These are phyloP conservation scores for Stephania japonica DNA, from an alignment of 164 flowering plant genomes.

Conservation along the genomic window DNA sequence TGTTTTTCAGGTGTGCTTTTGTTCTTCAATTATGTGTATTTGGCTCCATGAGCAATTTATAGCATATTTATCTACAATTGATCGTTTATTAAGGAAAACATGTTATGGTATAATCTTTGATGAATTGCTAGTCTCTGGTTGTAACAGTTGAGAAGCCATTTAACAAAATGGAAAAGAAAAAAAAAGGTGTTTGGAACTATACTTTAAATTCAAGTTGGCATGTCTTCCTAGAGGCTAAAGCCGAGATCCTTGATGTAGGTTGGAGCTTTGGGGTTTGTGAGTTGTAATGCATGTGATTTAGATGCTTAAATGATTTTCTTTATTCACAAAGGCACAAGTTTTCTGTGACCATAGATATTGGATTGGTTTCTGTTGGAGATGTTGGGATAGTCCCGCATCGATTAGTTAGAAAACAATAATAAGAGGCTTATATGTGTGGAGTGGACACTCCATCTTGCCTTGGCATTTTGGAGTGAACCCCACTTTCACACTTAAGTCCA, in stretches of 20 bases:
- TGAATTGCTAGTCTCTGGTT: not conserved
- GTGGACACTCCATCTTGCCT: no score
- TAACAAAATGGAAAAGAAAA: not conserved
- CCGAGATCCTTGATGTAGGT: not conserved
- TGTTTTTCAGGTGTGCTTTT: conserved; percentile 76
- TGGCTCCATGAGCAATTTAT: not conserved
- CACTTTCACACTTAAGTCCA: no score
- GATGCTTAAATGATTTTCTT: not conserved
- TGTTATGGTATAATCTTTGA: not conserved
- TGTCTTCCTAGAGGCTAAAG: not conserved
- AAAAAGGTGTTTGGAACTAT: not conserved
- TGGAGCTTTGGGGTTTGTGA: not conserved
- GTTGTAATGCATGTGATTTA: not conserved
- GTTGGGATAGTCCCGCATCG: no score
- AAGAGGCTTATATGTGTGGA: no score
- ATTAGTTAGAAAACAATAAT: no score
- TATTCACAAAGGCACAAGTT: not conserved
- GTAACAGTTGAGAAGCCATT: not conserved
- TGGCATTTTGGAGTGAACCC: no score
- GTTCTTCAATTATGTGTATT: not conserved
- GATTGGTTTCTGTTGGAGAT: not conserved
- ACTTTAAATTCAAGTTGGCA: not conserved
- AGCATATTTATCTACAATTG: not conserved
- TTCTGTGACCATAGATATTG: not conserved
- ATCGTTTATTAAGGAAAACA: not conserved